Conservation (phyloP, 2,329 filamentous ascomycete genomes). For the Dothideomycetes sp. region DNA sequence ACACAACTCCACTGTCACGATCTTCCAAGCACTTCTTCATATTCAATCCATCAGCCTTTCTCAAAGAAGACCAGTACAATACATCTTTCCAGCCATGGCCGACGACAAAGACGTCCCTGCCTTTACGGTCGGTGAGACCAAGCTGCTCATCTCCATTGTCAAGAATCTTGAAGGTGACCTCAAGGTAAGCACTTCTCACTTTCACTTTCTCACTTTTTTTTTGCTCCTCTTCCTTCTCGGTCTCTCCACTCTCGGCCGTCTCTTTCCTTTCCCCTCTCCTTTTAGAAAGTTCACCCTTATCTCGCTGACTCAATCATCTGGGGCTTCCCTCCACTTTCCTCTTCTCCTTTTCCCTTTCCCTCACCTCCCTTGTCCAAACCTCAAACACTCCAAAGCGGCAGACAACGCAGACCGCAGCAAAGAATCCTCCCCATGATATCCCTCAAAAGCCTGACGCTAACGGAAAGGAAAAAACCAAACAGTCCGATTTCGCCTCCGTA, state of each 20-base stretch:
- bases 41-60: too few relatives aligned
- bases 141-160: slow-evolving; percentile 15
- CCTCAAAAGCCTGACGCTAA: background rate
- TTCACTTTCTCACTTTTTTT: background rate
- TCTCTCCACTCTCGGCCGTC: background rate
- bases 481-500: slow-evolving; percentile 17
- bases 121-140: slow-evolving; percentile 15
- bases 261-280: background rate
- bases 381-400: background rate
- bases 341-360: background rate
- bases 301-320: background rate
- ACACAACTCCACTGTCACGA: too few relatives aligned
- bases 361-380: background rate
- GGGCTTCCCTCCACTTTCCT: background rate
- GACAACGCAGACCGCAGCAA: background rate
- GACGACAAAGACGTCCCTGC: slow-evolving; percentile 1
- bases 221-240: background rate
- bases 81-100: slow-evolving; percentile 7
- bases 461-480: slow-evolving; percentile 1
- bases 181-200: slow-evolving; percentile 9
- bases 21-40: too few relatives aligned
- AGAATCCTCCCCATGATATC: background rate
- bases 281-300: background rate
- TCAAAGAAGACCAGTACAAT: too few relatives aligned
- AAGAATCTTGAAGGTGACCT: slow-evolving; percentile 16